These are phyloP conservation scores for Apiotrichum mycotoxinovorans DNA, from an alignment of 1,284 basidiomycete genomes.

Conservation along the genomic window DNA sequence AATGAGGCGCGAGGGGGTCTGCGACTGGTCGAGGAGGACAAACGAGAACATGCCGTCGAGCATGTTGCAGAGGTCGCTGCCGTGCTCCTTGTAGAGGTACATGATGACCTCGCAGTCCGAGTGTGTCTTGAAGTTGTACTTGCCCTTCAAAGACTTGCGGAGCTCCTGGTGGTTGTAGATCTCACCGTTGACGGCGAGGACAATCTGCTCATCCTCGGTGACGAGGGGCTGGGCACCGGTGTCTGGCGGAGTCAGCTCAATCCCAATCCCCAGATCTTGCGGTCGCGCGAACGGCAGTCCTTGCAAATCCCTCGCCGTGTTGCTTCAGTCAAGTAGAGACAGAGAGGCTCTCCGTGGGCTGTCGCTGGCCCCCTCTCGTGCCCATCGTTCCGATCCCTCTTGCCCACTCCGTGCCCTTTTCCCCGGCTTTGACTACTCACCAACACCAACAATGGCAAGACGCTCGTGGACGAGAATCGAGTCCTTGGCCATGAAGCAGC, in stretches of 20 bases:
- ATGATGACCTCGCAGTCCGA: constrained; percentile 99
- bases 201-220: constrained; percentile 77
- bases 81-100: constrained; percentile 80
- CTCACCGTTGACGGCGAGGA: constrained; percentile 96
- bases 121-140: constrained; percentile 88
- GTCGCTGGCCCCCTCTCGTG: no score
- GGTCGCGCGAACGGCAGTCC: no score
- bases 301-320: no score
- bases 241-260: constrained; percentile 55
- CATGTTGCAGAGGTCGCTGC: constrained; percentile 65
- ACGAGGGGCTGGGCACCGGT: constrained; percentile 94
- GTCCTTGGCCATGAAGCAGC: constrained; percentile 78
- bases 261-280: not conserved
- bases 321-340: no score
- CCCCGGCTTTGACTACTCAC: constrained; percentile 56
- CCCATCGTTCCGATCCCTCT: no score
- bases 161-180: constrained; percentile 96
- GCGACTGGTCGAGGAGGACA: constrained; percentile 88
- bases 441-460: constrained; percentile 95
- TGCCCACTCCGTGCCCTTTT: no score
- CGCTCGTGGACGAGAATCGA: constrained; percentile 83
- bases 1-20: constrained; percentile 82
- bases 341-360: no score
- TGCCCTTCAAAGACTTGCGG: constrained; percentile 63
- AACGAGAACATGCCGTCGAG: constrained; percentile 99